phyloP scores from a whole-genome alignment of 805 yeast genomes.

The Pichia occidentalis region DNA sequence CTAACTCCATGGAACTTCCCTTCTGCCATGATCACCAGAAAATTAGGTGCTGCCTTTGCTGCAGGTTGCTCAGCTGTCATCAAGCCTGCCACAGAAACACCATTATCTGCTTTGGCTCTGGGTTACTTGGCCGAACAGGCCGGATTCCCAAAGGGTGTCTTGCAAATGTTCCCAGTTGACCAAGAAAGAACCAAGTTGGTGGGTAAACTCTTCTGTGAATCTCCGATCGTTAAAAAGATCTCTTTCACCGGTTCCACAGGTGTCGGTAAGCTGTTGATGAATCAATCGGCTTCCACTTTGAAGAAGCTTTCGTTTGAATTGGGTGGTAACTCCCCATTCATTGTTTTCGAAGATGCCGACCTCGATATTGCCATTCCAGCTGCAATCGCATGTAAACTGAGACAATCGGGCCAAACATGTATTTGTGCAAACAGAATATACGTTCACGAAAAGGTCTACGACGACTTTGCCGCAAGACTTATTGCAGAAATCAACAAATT shows the following conservation, averaged over 20 bases:
- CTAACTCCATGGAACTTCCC: conserved; percentile 88
- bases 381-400: conserved; percentile 58
- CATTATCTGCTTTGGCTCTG: conserved; percentile 73
- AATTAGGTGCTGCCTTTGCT: conserved; percentile 71
- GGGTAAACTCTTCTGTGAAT: conserved; percentile 73
- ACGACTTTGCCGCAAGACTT: conserved; percentile 47
- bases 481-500: conserved; percentile 39
- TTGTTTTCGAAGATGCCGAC: conserved; percentile 73
- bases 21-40: conserved; percentile 72
- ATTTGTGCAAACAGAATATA: conserved; percentile 71
- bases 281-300: conserved; percentile 59
- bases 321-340: conserved; percentile 88
- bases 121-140: conserved; percentile 67
- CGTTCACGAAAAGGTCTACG: conserved; percentile 60
- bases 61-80: conserved; percentile 70
- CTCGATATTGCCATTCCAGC: conserved; percentile 58
- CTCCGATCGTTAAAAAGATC: conserved; percentile 77
- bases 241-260: conserved; percentile 96
- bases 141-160: conserved; percentile 87
- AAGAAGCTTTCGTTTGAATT: conserved; percentile 79
- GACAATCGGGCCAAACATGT: conserved; percentile 79
- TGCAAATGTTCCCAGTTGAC: conserved; percentile 80
- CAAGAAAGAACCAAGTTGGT: conserved; percentile 53
- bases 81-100: conserved; percentile 76
- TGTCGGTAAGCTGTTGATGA: conserved; percentile 70